Conservation (phyloP, 305 asterid species). For the Fraxinus ornus region DNA sequence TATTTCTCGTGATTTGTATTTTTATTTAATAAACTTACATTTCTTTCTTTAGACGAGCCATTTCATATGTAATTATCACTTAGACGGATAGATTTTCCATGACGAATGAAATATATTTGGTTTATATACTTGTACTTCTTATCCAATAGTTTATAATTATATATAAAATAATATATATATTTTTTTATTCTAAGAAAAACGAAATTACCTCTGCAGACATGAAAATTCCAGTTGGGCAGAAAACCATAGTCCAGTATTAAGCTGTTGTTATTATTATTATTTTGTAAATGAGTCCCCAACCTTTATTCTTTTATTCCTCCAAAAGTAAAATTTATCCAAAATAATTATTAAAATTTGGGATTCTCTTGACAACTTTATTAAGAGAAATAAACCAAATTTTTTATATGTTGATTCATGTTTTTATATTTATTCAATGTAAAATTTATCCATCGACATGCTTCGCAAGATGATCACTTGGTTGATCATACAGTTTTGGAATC, state of each 20-base stretch:
- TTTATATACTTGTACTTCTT: too few species aligned
- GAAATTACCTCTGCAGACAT: not conserved
- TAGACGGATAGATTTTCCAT: not conserved
- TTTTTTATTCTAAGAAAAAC: not conserved
- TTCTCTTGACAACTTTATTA: not conserved
- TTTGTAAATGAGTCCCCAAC: not conserved
- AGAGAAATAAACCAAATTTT: not conserved
- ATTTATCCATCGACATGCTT: too few species aligned
- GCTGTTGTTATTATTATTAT: too few species aligned
- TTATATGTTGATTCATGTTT: not conserved
- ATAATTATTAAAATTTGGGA: not conserved
- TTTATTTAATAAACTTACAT: not conserved
- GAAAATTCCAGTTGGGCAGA: not conserved
- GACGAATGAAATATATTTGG: not conserved
- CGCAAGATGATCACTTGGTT: too few species aligned
- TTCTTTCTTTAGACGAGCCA: not conserved
- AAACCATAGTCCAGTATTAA: too few species aligned
- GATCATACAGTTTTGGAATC: too few species aligned
- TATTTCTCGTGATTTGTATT: not conserved
- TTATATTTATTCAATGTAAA: not conserved
- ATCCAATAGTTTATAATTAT: not conserved
- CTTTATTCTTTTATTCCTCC: not conserved
- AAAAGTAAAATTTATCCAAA: too few species aligned
- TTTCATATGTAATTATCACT: not conserved
- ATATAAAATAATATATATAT: too few species aligned